phyloP scores from a whole-genome alignment of 495 filamentous ascomycete genomes.

The Aspergillus bridgeri region DNA sequence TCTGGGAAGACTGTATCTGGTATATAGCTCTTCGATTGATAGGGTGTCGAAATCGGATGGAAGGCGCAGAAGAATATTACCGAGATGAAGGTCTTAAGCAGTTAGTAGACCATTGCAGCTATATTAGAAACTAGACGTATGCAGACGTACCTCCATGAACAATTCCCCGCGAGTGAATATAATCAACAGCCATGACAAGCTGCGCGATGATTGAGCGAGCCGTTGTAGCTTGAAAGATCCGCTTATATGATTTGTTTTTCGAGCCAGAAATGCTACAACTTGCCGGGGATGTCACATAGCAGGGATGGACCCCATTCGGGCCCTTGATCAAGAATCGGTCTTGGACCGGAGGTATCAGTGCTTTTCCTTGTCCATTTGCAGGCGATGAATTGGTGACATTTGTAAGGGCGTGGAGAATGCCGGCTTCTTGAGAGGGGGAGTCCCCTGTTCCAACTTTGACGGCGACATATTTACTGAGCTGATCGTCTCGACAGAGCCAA shows the following conservation, averaged over 20 bases:
- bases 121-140: too few species aligned
- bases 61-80: conserved; percentile 27
- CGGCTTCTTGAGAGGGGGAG: conserved; percentile 22
- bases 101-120: too few species aligned
- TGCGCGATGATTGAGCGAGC: conserved; percentile 39
- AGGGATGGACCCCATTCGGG: conserved; percentile 42
- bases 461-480: conserved; percentile 27
- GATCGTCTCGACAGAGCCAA: conserved; percentile 31
- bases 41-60: conserved; percentile 16
- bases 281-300: conserved; percentile 32
- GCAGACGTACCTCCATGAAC: conserved; percentile 20
- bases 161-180: conserved; percentile 30
- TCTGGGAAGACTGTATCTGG: conserved; percentile 23
- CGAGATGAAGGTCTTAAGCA: conserved; percentile 25
- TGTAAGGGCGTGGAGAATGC: conserved; percentile 20
- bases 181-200: conserved; percentile 29
- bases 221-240: conserved; percentile 37
- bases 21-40: conserved; percentile 23
- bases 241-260: conserved; percentile 26
- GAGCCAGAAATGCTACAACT: conserved; percentile 27
- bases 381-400: neutral
- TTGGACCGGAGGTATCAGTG: conserved; percentile 29
- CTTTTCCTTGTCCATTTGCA: conserved; percentile 1
- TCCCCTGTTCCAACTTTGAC: conserved; percentile 32
- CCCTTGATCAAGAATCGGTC: conserved; percentile 39